Evolutionary conservation across 163 green algal genomes (phyloP).

Genomic region (Scenedesmus sp.): DNA sequence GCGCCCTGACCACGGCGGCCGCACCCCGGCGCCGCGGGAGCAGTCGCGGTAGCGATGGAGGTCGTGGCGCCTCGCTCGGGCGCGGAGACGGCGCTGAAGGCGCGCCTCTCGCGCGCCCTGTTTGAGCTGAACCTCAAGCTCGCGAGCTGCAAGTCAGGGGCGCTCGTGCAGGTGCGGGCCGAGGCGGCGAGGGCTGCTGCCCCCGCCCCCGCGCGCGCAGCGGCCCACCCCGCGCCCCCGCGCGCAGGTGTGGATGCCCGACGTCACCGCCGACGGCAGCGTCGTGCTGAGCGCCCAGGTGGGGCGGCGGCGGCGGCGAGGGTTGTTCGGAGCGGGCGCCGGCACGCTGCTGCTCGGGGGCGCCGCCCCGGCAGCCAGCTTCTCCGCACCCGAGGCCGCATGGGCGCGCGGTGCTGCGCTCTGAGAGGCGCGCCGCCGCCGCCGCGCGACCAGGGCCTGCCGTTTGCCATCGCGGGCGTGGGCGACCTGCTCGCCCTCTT

Average conservation of each 20-base stretch:
- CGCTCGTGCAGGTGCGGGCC: constrained; percentile 52
- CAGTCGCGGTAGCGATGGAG: too few species aligned
- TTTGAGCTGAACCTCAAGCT: constrained; percentile 48
- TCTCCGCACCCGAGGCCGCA: neutral
- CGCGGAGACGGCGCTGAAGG: constrained; percentile 42
- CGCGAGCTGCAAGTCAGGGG: constrained; percentile 49
- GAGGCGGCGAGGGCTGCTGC: neutral
- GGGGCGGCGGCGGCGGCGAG: neutral
- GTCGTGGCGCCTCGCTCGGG: neutral
- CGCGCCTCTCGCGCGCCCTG: constrained; percentile 47
- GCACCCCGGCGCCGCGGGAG: too few species aligned
- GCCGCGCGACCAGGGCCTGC: constrained; percentile 67
- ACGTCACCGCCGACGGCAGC: constrained; percentile 52
- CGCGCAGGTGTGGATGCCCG: constrained; percentile 71
- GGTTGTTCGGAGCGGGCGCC: too few species aligned
- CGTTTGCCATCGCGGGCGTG: constrained; percentile 81
- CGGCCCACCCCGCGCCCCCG: neutral
- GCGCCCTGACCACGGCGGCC: too few species aligned
- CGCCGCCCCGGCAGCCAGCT: too few species aligned
- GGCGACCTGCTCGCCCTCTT: constrained; percentile 89
- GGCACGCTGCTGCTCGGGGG: too few species aligned
- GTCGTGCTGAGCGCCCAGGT: constrained; percentile 61
- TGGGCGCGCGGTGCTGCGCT: neutral
- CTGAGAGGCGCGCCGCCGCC: too few species aligned
- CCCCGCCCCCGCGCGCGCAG: neutral